Percentiles rank a stretch among this genome's conserved stretches.
Conservation (phyloP, 441 rosid genomes). For the Lepidium campestre region DNA sequence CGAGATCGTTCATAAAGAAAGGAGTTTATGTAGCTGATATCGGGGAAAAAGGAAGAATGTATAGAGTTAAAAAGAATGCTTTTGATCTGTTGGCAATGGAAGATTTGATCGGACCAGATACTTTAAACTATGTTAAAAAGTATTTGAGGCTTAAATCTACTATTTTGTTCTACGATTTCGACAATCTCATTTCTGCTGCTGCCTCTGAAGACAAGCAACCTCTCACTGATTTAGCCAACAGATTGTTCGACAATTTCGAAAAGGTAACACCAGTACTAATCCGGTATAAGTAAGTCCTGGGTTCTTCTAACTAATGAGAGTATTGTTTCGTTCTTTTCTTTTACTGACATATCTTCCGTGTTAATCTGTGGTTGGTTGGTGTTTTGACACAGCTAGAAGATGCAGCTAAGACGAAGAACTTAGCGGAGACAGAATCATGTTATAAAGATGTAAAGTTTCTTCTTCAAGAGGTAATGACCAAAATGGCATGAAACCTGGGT, state of each 20-base stretch:
- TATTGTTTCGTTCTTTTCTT: background rate
- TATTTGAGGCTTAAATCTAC: constrained; percentile 78
- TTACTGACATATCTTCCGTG: background rate
- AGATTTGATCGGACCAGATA: constrained; percentile 78
- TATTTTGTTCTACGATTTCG: constrained; percentile 72
- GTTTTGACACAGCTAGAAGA: constrained; percentile 56
- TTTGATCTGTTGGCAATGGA: constrained; percentile 85
- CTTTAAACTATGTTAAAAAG: constrained; percentile 68
- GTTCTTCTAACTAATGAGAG: background rate
- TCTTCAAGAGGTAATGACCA: constrained; percentile 70
- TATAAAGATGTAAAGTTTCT: constrained; percentile 52
- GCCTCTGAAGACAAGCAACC: constrained; percentile 53
- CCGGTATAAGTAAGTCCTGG: background rate
- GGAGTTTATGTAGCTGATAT: constrained; percentile 65
- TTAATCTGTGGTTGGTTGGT: background rate
- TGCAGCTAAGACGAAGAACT: constrained; percentile 51
- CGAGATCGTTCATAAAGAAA: constrained; percentile 62
- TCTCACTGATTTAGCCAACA: constrained; percentile 70
- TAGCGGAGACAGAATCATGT: constrained; percentile 48
- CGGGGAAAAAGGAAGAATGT: constrained; percentile 51
- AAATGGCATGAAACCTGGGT: constrained; percentile 34
- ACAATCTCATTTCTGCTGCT: constrained; percentile 72
- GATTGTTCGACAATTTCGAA: constrained; percentile 74
- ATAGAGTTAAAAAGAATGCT: constrained; percentile 65
- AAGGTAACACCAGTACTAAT: constrained; percentile 35